Conservation (phyloP, 306 rosid species). For the Prunus mongolica region DNA sequence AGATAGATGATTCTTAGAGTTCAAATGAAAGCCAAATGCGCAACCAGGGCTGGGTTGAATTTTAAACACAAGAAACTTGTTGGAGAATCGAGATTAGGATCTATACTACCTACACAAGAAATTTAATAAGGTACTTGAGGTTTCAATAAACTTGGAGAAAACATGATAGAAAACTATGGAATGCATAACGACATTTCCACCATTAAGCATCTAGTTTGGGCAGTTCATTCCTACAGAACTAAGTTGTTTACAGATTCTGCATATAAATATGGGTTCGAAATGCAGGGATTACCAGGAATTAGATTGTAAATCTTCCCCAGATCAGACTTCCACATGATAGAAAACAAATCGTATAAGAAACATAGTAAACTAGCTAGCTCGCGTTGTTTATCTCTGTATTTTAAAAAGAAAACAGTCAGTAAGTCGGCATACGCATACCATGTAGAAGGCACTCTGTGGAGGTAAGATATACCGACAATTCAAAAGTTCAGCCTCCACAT, state of each 20-base stretch:
- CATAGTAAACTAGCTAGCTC: not conserved
- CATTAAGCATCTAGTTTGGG: not conserved
- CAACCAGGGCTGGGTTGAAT: too few species aligned
- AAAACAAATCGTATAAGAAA: conserved; percentile 50
- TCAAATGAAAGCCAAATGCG: too few species aligned
- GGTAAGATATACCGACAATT: conserved; percentile 55
- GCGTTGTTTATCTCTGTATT: not conserved
- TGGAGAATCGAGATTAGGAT: too few species aligned
- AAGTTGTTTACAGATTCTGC: not conserved
- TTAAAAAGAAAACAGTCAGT: not conserved
- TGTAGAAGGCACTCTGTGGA: conserved; percentile 68
- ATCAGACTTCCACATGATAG: conserved; percentile 81
- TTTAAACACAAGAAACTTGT: too few species aligned
- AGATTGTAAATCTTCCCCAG: conserved; percentile 83
- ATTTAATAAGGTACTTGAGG: not conserved
- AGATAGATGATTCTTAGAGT: too few species aligned
- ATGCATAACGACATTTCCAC: not conserved
- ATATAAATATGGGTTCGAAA: conserved; percentile 15
- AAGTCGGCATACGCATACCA: conserved; percentile 47
- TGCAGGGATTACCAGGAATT: conserved; percentile 25
- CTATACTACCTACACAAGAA: not conserved
- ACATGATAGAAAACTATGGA: not conserved
- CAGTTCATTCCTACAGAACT: not conserved
- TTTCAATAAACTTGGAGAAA: not conserved
- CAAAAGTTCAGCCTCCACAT: conserved; percentile 67